Base-by-base conservation (phyloP, 73 alveolate genomes). In the Uronychia setigera region DNA sequence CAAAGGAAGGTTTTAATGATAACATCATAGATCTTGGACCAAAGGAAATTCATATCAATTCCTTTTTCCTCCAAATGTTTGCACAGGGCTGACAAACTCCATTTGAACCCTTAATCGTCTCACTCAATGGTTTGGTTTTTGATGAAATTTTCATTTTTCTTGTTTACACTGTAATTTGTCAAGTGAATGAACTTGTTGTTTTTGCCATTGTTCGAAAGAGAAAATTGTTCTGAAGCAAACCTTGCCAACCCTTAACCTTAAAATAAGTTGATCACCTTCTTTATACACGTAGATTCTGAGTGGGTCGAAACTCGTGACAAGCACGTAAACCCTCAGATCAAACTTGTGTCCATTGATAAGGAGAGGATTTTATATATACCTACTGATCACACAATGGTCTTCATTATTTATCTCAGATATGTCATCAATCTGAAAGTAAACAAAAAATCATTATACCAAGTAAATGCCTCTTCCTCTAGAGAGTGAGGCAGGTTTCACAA, bases 381-480 rank as follows among this genome's bases (percentile, higher is more conserved):
- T 92, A 76, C 88, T 91, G 31, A 97, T 82, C 0, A 97, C 93
- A 27, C 86, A 80, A 26, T 86, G 60, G 35, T 86, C 95, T 81
- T 85, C 91, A 1, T 77, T 86, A 32, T 32, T 85, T 9, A 85
- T 84, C 76, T 85, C 91, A 35, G 80, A 27, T 33, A 85, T 58
- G 32, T 85, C 91, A 77, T 85, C 91, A 77, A 85, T 80, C 35
- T 88, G 88, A 1, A 92, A 59, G 29, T 80, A 91, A 87, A 30
- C 93, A 60, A 78, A 82, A 59, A 79, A 94, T 80, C 32, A 90
- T 11, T 46, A 59, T 29, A 85, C 59, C 58, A 85, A 29, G 46
- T 85, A 85, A 27, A 96, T 96, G 25, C 99, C 99, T 84, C 99
- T 91, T 28, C 99, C 99, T 28, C 99, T 84, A 25, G 98, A 93